A percentile compares a stretch with the other conserved stretches of the same genome.
phyloP scores from a whole-genome alignment of 2,329 filamentous ascomycete species.

The Penicillium sp. region DNA sequence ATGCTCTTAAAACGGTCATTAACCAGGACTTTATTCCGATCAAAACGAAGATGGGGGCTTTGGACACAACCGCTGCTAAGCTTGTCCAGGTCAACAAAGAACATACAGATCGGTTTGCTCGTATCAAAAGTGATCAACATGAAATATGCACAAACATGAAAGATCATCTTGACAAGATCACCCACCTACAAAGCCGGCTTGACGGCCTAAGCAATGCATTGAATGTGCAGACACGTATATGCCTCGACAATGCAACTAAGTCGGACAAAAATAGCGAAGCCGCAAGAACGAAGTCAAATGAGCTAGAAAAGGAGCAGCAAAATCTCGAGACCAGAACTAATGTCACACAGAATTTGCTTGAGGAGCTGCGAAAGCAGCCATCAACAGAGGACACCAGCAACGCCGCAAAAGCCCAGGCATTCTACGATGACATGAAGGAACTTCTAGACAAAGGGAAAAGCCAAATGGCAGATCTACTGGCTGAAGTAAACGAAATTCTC shows the following conservation, averaged over 20 bases:
- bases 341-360: background rate
- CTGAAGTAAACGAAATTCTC: background rate
- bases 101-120: too few species aligned
- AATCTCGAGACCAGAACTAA: background rate
- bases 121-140: too few species aligned
- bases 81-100: too few species aligned
- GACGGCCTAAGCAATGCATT: background rate
- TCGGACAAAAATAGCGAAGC: background rate
- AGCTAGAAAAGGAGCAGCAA: background rate
- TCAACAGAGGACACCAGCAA: background rate
- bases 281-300: background rate
- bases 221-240: background rate
- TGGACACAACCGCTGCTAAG: too few species aligned
- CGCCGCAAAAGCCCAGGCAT: background rate
- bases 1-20: constrained; percentile 1
- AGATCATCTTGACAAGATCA: background rate
- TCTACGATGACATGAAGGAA: background rate
- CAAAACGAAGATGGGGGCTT: too few species aligned
- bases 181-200: background rate
- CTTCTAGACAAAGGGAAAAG: background rate
- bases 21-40: background rate
- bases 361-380: background rate
- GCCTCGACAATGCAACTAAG: background rate
- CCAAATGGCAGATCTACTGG: background rate
- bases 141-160: background rate